Conservation (phyloP, 2,329 filamentous ascomycete genomes). For the Triangularia setosa region DNA sequence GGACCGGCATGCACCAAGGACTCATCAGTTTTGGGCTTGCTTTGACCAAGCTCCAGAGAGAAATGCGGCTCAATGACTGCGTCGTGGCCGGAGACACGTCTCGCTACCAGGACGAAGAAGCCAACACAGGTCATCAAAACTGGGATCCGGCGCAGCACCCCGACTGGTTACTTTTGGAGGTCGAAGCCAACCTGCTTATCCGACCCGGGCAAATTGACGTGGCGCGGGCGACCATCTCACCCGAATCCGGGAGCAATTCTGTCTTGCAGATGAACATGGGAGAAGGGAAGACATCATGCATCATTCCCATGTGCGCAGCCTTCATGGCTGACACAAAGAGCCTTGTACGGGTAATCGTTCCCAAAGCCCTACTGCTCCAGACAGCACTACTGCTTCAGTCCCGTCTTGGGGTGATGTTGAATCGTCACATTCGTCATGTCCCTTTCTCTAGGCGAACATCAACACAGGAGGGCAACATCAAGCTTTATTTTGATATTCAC, state of each 20-base stretch:
- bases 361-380: conserved; percentile 53
- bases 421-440: conserved; percentile 51
- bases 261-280: conserved; percentile 67
- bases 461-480: conserved; percentile 32
- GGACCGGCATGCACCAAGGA: conserved; percentile 34
- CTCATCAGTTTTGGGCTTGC: conserved; percentile 42
- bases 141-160: conserved; percentile 52
- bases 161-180: conserved; percentile 64
- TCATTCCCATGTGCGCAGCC: conserved; percentile 51
- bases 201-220: conserved; percentile 60
- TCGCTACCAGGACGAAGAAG: conserved; percentile 39
- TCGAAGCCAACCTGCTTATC: conserved; percentile 61
- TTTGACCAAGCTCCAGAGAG: conserved; percentile 43
- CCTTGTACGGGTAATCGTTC: conserved; percentile 53
- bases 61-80: conserved; percentile 39
- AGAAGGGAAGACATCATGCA: conserved; percentile 56
- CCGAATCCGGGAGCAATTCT: conserved; percentile 49
- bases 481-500: conserved; percentile 40
- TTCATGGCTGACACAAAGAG: conserved; percentile 42
- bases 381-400: conserved; percentile 54
- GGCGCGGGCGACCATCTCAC: conserved; percentile 55
- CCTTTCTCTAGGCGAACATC: conserved; percentile 54
- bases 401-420: conserved; percentile 51
- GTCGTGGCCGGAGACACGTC: conserved; percentile 25
- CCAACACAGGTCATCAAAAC: conserved; percentile 49